Conservation (phyloP, 331 rosid genomes). For the Telfairia occidentalis region DNA sequence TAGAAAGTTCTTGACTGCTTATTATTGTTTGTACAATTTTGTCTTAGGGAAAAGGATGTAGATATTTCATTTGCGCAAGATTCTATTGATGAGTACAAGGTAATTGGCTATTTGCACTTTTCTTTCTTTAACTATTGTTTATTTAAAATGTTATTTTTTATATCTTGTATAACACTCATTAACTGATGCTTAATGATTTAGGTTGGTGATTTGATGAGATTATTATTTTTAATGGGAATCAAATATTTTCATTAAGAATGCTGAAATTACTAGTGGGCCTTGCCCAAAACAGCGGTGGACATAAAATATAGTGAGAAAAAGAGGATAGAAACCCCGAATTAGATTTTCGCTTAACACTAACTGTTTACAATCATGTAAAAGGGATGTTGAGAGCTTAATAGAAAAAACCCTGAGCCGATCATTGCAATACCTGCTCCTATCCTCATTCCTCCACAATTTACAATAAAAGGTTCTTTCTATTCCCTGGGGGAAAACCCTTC, state of each 20-base stretch:
- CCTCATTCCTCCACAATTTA: neutral
- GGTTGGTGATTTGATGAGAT: neutral
- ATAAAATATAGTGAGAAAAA: neutral
- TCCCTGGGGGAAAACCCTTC: neutral
- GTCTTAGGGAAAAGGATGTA: slow-evolving; percentile 83
- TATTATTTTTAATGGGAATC: neutral
- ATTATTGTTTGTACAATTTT: slow-evolving; percentile 18
- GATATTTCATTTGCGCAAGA: slow-evolving; percentile 93
- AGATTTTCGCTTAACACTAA: neutral
- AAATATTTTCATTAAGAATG: neutral
- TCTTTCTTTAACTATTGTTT: slow-evolving; percentile 11
- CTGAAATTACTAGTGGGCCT: neutral
- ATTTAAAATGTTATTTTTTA: neutral
- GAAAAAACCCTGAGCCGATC: neutral
- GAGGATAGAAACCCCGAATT: neutral
- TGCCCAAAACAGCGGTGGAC: neutral
- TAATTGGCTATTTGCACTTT: slow-evolving; percentile 17
- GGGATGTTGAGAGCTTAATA: neutral
- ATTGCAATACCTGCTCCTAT: neutral
- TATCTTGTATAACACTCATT: neutral
- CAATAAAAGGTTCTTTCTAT: neutral
- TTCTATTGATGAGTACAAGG: slow-evolving; percentile 92
- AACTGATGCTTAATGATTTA: neutral
- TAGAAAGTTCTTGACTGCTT: slow-evolving; percentile 17
- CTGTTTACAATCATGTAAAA: neutral